Conservation (phyloP, 805 yeast genomes). For the Ogataea nitratoaversa region DNA sequence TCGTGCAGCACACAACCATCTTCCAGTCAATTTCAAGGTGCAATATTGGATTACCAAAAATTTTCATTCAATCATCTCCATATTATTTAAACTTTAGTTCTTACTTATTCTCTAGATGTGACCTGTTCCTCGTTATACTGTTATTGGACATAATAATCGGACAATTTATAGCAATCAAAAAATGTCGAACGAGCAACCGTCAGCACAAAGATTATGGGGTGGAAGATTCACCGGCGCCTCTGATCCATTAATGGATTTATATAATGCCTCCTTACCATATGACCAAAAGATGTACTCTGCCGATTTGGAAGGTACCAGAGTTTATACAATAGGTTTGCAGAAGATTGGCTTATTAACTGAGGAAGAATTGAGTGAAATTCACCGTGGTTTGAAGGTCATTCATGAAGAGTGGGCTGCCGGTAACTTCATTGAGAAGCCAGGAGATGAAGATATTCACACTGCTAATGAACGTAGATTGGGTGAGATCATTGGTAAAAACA, state of each 20-base stretch:
- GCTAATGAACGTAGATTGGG: constrained; percentile 98
- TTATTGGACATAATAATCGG: too few species aligned
- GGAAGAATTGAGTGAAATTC: constrained; percentile 76
- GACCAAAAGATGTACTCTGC: constrained; percentile 94
- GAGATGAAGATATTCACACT: constrained; percentile 98
- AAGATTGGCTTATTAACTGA: constrained; percentile 71
- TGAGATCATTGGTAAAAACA: constrained; percentile 87
- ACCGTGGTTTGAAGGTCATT: constrained; percentile 71
- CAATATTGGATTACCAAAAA: neutral
- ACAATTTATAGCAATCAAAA: too few species aligned
- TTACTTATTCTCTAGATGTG: too few species aligned
- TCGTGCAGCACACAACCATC: constrained; percentile 1
- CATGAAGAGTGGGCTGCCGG: constrained; percentile 76
- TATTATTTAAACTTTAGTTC: too few species aligned
- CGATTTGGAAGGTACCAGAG: constrained; percentile 90
- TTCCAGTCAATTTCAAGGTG: too few species aligned
- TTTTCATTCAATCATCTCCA: too few species aligned
- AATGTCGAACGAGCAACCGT: constrained; percentile 40
- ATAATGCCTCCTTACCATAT: constrained; percentile 95
- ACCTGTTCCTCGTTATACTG: too few species aligned
- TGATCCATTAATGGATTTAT: constrained; percentile 95
- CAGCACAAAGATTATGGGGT: constrained; percentile 88
- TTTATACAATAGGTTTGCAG: constrained; percentile 81
- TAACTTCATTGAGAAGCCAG: constrained; percentile 68
- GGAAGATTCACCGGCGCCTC: constrained; percentile 97